These are phyloP conservation scores for Coemansia sp. DNA, from an alignment of 192 early-diverging fungal species.

Conservation along the genomic window DNA sequence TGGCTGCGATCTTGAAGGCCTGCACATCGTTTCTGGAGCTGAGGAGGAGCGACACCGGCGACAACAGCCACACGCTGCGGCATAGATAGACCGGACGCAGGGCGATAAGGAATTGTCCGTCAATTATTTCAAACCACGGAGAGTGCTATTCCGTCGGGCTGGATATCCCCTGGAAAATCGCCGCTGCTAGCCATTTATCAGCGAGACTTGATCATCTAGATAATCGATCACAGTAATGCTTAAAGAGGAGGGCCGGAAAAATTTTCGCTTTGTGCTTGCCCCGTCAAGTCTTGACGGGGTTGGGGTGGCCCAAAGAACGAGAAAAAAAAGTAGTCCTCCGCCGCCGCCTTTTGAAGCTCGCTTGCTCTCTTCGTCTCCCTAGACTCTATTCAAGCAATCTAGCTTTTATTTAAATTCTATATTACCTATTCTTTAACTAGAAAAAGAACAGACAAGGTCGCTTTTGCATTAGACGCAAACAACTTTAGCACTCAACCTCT, in stretches of 20 bases:
- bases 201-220: background rate
- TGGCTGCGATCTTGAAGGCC: background rate
- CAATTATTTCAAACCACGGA: no score
- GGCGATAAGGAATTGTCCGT: background rate
- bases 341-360: no score
- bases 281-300: background rate
- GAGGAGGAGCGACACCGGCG: background rate
- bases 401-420: slow-evolving; percentile 9
- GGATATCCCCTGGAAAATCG: background rate
- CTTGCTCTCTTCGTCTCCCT: no score
- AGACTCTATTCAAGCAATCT: slow-evolving; percentile 2
- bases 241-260: no score
- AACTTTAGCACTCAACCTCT: slow-evolving; percentile 1
- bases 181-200: background rate
- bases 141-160: background rate
- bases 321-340: no score
- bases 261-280: no score
- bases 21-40: background rate
- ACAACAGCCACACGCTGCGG: background rate
- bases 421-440: slow-evolving; percentile 1
- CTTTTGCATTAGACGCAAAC: slow-evolving; percentile 11
- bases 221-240: background rate
- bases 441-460: slow-evolving; percentile 3
- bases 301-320: no score
- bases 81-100: no score